Conservation (phyloP, 805 yeast species). For the Candida alai region DNA sequence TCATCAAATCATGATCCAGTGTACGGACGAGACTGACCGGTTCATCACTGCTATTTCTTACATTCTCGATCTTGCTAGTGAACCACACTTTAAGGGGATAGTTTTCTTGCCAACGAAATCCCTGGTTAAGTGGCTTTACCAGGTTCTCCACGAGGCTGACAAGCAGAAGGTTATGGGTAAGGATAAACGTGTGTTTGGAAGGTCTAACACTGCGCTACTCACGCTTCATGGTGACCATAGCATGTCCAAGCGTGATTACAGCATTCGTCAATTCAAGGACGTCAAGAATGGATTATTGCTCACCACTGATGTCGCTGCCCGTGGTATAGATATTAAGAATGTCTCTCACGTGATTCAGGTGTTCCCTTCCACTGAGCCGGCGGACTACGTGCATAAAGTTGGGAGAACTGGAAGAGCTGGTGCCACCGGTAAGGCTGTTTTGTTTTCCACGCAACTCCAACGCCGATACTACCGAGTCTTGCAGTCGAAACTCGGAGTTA, state of each 20-base stretch:
- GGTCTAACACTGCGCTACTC: constrained; percentile 19
- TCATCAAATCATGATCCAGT: constrained; percentile 57
- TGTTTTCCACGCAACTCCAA: constrained; percentile 58
- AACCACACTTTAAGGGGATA: constrained; percentile 64
- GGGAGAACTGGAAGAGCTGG: constrained; percentile 98
- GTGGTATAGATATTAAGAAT: constrained; percentile 93
- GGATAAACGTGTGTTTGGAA: constrained; percentile 11
- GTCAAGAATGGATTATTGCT: constrained; percentile 55
- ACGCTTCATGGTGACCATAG: constrained; percentile 70
- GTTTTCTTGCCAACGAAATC: constrained; percentile 78
- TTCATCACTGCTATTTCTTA: constrained; percentile 55
- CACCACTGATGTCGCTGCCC: constrained; percentile 90
- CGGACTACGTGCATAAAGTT: constrained; percentile 87
- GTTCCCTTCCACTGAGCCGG: constrained; percentile 67
- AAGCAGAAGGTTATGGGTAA: neutral
- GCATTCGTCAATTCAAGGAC: constrained; percentile 51
- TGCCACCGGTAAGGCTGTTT: constrained; percentile 63
- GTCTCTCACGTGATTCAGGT: constrained; percentile 84
- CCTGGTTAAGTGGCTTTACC: constrained; percentile 53
- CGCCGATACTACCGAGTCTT: constrained; percentile 50
- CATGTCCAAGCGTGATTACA: constrained; percentile 62
- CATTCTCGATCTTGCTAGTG: constrained; percentile 38
- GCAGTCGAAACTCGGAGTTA: constrained; percentile 47
- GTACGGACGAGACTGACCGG: constrained; percentile 54
- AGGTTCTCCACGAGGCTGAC: constrained; percentile 8